Base-by-base conservation (phyloP, 129 eudicot genomes). In the Kitagawia praeruptora region DNA sequence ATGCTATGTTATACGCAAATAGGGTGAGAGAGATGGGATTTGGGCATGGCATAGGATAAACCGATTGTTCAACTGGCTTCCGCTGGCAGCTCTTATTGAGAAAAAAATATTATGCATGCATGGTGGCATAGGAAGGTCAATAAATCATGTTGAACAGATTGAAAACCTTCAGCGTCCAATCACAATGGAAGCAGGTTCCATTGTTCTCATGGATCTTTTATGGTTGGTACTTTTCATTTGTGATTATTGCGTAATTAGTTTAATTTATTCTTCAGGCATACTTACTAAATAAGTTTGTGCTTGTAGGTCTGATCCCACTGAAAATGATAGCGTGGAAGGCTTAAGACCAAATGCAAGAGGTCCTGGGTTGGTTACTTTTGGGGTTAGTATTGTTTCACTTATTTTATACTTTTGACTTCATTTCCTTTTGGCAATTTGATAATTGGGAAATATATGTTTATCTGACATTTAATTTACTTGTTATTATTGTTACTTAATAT, bases 21-120 rank as follows among this genome's bases (percentile, higher is more conserved):
- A 96, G 99, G 99, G 99, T 27, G 99, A 96, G 81, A 86, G 95
- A 86, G 99, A 96, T 87, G 99, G 99, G 79, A 90, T 92, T 58
- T 96, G 99, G 99, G 89, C 88, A 54, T 96, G 99, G 99, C 93
- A 87, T 61, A 86, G 99, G 80, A 86, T 96, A 83, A 96, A 96
- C 85, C 85, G 91, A 88, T 85, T 96, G 80, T 96, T 96, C 83
- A 96, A 96, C 77, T 90, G 96, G 95, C 90, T 95, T 64, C 99
- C 99, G 23, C 76, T 95, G 54, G 99, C 99, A 3, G 99, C 99
- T 81, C 81, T 92, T 40, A 92, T 92, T 42, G 99, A 96, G 87
- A 96, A 96, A 77, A 96, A 96, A 79, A 96, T 96, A 37, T 85
- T 96, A 18, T 96, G 99, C 82, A 96, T 96, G 99, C 99, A 96